Conservation (phyloP, 1,284 basidiomycete species). For the Cutaneotrichosporon cutaneum region DNA sequence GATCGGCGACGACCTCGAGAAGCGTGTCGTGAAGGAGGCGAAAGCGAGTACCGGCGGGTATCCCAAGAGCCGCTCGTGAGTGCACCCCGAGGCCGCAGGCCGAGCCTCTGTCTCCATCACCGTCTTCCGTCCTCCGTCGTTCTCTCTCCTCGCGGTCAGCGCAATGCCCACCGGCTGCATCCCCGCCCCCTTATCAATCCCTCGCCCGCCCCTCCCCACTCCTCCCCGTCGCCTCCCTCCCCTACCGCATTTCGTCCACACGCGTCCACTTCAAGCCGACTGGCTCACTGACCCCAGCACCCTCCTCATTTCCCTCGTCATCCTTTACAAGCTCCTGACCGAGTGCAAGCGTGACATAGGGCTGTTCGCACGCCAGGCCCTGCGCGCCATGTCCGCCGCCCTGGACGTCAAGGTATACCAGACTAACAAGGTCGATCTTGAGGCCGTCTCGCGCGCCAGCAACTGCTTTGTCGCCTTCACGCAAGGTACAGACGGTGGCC, state of each 20-base stretch:
- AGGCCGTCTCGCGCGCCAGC: constrained; percentile 78
- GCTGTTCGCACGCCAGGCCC: constrained; percentile 74
- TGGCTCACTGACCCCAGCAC: constrained; percentile 56
- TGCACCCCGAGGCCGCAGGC: constrained; percentile 21
- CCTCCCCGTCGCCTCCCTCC: no score
- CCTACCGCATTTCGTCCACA: neutral
- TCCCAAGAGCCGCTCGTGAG: constrained; percentile 75
- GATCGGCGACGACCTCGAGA: constrained; percentile 78
- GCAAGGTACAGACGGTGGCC: constrained; percentile 82
- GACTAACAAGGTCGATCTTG: constrained; percentile 64
- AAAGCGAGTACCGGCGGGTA: constrained; percentile 69
- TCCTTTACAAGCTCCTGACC: constrained; percentile 78
- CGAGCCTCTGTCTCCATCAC: neutral
- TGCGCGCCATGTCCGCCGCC: constrained; percentile 69
- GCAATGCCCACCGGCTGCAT: no score
- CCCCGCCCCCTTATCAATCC: no score
- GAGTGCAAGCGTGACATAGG: constrained; percentile 86
- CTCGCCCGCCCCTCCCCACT: neutral
- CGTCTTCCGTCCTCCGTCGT: neutral
- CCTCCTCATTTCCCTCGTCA: constrained; percentile 81
- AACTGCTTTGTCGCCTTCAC: constrained; percentile 85
- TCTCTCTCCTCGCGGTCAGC: no score
- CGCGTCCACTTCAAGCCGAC: neutral
- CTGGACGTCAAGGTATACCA: constrained; percentile 60
- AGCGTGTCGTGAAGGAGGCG: constrained; percentile 68